Evolutionary conservation across 1,139 yeast genomes (phyloP), one percentile per base, ranked within the genome.

Genomic region (Ogataea hybrid): DNA sequence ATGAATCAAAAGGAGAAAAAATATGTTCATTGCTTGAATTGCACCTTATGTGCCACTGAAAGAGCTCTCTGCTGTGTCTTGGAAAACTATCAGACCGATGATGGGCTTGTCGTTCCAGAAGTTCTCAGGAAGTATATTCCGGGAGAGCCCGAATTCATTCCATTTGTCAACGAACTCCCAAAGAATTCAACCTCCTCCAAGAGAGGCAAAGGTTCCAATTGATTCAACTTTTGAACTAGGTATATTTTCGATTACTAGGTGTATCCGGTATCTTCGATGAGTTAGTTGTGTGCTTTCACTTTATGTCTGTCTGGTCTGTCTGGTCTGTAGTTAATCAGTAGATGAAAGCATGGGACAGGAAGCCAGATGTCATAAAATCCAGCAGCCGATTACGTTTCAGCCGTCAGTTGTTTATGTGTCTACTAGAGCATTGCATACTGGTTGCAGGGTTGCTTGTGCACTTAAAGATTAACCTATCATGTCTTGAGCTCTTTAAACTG

Each of bases 61-160:
- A 87, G 98, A 71, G 96, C 98, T 12, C 74, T 92, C 62, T 92
- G 98, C 73, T 92, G 98, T 76, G 75, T 92, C 52, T 76, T 94
- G 65, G 98, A 94, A 71, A 92, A 92, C 75, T 92, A 92, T 72
- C 98, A 92, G 75, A 90, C 92, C 45, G 96, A 86, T 62, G 96
- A 89, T 53, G 97, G 98, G 57, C 75, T 94, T 61, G 81, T 79
- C 47, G 78, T 92, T 54, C 99, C 99, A 49, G 95, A 89, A 70
- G 97, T 89, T 29, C 80, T 92, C 67, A 85, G 97, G 72, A 85
- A 79, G 68, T 90, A 84, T 75, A 88, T 92, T 62, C 98, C 98
- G 46, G 98, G 98, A 54, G 96, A 89, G 70, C 97, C 97, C 32
- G 97, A 90, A 65, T 92, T 94, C 69, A 71, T 92, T 58, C 97